A percentile compares a stretch with the other conserved stretches of the same genome.
These are phyloP conservation scores for Polygonum aviculare DNA, from an alignment of 148 eudicot genomes.

Conservation along the genomic window DNA sequence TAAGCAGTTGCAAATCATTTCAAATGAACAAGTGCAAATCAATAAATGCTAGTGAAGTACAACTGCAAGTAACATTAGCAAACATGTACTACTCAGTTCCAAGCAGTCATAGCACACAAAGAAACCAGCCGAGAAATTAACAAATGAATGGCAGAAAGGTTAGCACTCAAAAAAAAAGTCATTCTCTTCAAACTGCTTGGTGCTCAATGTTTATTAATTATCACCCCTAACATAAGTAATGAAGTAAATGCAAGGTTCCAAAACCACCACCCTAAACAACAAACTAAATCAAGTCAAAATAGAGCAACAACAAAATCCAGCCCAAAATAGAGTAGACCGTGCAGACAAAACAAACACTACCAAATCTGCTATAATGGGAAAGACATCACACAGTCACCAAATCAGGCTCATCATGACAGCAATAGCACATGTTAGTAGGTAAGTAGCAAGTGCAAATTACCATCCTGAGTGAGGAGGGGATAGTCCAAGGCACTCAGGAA, in stretches of 20 bases:
- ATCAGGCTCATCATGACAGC: neutral
- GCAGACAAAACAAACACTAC: neutral
- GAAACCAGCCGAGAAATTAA: neutral
- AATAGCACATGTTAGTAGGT: neutral
- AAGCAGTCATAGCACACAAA: neutral
- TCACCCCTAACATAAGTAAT: neutral
- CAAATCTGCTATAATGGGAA: neutral
- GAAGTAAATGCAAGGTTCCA: neutral
- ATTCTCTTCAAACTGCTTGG: conserved; percentile 1
- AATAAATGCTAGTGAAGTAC: neutral
- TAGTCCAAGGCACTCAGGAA: conserved; percentile 77
- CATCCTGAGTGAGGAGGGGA: conserved; percentile 89
- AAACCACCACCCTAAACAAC: neutral
- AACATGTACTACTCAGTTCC: neutral
- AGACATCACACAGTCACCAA: neutral
- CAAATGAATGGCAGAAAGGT: neutral
- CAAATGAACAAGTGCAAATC: neutral
- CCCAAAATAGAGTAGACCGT: neutral
- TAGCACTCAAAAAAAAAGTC: neutral
- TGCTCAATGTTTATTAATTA: neutral
- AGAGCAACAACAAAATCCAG: neutral
- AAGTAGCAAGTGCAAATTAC: conserved; percentile 22
- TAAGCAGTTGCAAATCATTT: neutral
- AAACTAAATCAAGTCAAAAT: conserved; percentile 4
- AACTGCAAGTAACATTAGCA: neutral